Percentiles rank a stretch among this genome's conserved stretches.
Conservation (phyloP, 2,329 filamentous ascomycete species). For the Hawksworthiomyces lignivorus region DNA sequence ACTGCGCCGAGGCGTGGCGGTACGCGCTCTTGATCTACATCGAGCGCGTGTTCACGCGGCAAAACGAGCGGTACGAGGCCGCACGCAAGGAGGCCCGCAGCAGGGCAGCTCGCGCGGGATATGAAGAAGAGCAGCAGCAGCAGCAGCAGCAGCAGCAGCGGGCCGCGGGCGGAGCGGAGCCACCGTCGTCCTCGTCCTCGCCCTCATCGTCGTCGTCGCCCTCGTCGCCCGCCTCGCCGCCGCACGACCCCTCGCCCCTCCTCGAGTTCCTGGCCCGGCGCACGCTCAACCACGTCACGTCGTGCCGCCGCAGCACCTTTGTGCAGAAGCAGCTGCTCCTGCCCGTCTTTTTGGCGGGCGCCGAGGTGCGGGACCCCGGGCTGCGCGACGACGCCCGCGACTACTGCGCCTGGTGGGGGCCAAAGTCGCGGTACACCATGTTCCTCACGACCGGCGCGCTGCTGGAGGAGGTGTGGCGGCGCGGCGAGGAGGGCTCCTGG, state of each 20-base stretch:
- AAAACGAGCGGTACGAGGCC: not conserved
- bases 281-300: slow-evolving; percentile 23
- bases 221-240: not conserved
- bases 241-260: not conserved
- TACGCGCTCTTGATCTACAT: slow-evolving; percentile 26
- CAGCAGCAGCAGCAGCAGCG: not conserved
- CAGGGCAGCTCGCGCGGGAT: too few species aligned
- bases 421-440: slow-evolving; percentile 25
- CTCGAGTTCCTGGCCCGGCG: slow-evolving; percentile 18
- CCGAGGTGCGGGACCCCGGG: slow-evolving; percentile 20
- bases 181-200: not conserved
- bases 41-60: slow-evolving; percentile 22
- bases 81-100: not conserved
- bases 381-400: slow-evolving; percentile 18
- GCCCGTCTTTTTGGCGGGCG: slow-evolving; percentile 27
- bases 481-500: not conserved
- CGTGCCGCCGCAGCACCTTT: slow-evolving; percentile 21
- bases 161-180: not conserved
- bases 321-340: slow-evolving; percentile 29
- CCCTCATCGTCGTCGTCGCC: too few species aligned
- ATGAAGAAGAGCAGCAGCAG: too few species aligned
- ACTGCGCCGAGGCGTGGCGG: slow-evolving; percentile 28
- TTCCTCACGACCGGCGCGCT: slow-evolving; percentile 16
- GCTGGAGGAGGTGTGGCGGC: slow-evolving; percentile 17
- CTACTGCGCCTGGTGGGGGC: slow-evolving; percentile 26